Evolutionary conservation across 1,139 yeast genomes (phyloP).

Genomic region (Tardiomyces digboiensis): DNA sequence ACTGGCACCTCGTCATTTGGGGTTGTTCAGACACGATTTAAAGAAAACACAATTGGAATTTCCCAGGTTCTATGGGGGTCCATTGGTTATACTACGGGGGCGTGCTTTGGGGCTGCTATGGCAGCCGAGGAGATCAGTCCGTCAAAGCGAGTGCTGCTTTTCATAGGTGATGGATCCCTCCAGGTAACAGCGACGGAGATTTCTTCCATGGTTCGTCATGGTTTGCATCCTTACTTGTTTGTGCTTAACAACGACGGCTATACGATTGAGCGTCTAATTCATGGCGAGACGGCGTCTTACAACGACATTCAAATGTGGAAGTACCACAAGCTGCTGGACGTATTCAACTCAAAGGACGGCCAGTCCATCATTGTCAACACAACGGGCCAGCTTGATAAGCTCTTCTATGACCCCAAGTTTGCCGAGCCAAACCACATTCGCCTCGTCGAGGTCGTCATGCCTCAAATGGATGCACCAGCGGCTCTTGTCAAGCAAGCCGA

Average conservation of each 20-base stretch:
- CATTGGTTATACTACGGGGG: conserved; percentile 82
- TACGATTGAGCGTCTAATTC: conserved; percentile 83
- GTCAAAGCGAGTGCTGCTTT: conserved; percentile 62
- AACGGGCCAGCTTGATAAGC: conserved; percentile 54
- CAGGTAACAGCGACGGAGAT: conserved; percentile 86
- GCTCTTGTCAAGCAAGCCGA: conserved; percentile 68
- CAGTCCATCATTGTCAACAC: conserved; percentile 44
- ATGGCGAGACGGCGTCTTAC: conserved; percentile 67
- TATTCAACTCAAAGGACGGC: conserved; percentile 55
- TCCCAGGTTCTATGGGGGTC: conserved; percentile 91
- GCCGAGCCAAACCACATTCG: conserved; percentile 56
- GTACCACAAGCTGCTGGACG: conserved; percentile 54
- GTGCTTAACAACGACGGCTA: conserved; percentile 81
- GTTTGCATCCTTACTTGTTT: conserved; percentile 69
- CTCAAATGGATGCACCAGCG: conserved; percentile 73
- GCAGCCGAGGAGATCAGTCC: conserved; percentile 73
- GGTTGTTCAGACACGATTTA: conserved; percentile 70
- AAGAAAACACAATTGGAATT: conserved; percentile 62
- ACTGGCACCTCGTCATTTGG: conserved; percentile 92
- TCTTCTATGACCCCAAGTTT: conserved; percentile 47
- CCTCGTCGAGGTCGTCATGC: conserved; percentile 71
- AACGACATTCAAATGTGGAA: conserved; percentile 82
- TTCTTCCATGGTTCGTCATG: conserved; percentile 76
- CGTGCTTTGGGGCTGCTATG: conserved; percentile 75
- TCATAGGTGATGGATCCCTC: conserved; percentile 86